Evolutionary conservation across 2,329 filamentous ascomycete species (phyloP), one percentile per base, ranked within the genome.

Genomic region (Apiospora hydei): DNA sequence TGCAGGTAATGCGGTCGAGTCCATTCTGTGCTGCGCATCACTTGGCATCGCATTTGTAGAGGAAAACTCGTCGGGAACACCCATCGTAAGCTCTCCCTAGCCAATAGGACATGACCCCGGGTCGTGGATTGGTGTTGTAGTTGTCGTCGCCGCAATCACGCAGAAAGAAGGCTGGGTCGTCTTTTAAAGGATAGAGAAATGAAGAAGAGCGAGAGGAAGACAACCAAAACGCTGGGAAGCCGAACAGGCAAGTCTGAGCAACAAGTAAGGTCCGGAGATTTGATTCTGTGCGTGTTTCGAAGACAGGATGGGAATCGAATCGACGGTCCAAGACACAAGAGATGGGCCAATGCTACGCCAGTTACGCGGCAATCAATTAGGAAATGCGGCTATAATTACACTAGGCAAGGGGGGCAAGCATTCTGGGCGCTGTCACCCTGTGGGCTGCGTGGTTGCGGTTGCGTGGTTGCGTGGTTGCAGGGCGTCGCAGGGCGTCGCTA

Each of bases 271-370:
- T 13, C 18, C 21, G 47, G 47, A 47, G 67, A 41, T 44, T 53
- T 69, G 68, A 30, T 57, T 21, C 68, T 69, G 68, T 69, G 68
- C 46, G 21, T 34, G 68, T 69, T 69, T 57, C 68, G 68, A 69
- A 53, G 30, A 18, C 68, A 10, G 38, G 26, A 53, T 69, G 46
- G 49, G 49, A 69, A 69, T 64, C 30, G 57, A 64, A 64, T 64
- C 57, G 57, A 41, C 57, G 57, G 57, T 41, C 57, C 57, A 64
- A 64, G 57, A 64, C 57, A 64, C 57, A n/a, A 64, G 57, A 41
- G 57, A 64, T 64, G 57, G 57, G 57, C 57, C 57, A 64, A 64
- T 64, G 57, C 38, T 41, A 64, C 57, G 34, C 57, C 57, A 64
- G 34, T 41, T 41, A 64, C 57, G 57, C 57, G 57, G 57, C 57